Evolutionary conservation across 306 rosid species (phyloP).

Genomic region (Cicer arietinum): DNA sequence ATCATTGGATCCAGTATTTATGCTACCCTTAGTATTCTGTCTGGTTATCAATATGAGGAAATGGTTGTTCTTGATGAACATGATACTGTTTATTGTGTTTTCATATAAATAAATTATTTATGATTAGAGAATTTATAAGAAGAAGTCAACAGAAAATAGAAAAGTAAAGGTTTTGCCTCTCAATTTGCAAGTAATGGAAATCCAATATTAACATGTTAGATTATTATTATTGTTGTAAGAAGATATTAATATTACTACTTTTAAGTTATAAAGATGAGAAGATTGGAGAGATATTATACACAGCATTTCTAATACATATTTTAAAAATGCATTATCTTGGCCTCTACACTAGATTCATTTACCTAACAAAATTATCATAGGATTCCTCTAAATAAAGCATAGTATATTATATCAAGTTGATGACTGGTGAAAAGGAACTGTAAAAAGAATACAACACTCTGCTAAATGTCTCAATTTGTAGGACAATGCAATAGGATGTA

Average conservation of each 20-base stretch:
- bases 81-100: too few species aligned
- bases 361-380: conserved; percentile 16
- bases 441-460: neutral
- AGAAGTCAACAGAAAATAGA: too few species aligned
- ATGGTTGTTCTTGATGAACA: too few species aligned
- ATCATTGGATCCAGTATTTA: too few species aligned
- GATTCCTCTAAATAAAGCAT: conserved; percentile 42
- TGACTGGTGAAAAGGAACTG: conserved; percentile 20
- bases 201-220: neutral
- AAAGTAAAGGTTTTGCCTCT: too few species aligned
- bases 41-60: too few species aligned
- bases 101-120: too few species aligned
- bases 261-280: neutral
- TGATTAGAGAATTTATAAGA: too few species aligned
- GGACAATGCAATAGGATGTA: conserved; percentile 23
- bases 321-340: neutral
- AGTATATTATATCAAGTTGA: conserved; percentile 34
- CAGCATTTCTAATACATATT: neutral
- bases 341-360: neutral
- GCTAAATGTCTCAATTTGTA: neutral
- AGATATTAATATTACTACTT: too few species aligned
- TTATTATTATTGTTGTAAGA: too few species aligned
- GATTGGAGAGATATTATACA: neutral
- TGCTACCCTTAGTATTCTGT: too few species aligned
- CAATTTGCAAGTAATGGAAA: neutral